Evolutionary conservation across 129 eudicot species (phyloP).

Genomic region (Rutidosis leptorrhynchoides): DNA sequence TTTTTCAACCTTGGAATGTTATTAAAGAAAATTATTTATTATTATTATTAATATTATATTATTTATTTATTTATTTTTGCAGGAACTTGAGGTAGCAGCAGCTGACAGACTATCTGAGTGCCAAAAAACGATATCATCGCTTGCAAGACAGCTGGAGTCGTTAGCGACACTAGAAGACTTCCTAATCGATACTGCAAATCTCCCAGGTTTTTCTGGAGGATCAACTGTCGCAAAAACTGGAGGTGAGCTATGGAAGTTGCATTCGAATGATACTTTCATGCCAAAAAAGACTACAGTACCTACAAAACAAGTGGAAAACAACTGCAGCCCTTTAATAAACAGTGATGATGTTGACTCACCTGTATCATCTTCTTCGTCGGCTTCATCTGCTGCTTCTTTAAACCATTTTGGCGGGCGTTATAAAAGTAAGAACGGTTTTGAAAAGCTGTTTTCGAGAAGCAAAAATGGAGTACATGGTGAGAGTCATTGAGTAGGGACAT

Average conservation of each 20-base stretch:
- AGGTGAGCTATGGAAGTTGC: conserved; percentile 47
- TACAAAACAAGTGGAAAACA: conserved; percentile 26
- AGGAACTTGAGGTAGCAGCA: conserved; percentile 69
- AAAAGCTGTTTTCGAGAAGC: conserved; percentile 54
- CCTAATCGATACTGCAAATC: conserved; percentile 59
- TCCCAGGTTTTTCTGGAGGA: conserved; percentile 47
- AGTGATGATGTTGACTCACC: conserved; percentile 45
- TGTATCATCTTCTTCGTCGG: conserved; percentile 45
- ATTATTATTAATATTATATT: too few species aligned
- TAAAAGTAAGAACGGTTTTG: conserved; percentile 61
- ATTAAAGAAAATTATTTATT: too few species aligned
- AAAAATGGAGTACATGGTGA: conserved; percentile 54
- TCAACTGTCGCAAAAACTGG: conserved; percentile 36
- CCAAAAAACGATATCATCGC: conserved; percentile 74
- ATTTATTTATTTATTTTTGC: too few species aligned
- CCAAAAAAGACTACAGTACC: conserved; percentile 38
- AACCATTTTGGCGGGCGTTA: conserved; percentile 33
- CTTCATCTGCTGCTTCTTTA: conserved; percentile 39
- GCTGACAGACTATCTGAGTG: conserved; percentile 80
- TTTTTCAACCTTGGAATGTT: too few species aligned
- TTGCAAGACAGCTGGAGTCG: conserved; percentile 58
- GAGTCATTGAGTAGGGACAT: conserved; percentile 23
- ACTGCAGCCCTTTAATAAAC: conserved; percentile 14
- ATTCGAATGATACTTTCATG: conserved; percentile 40
- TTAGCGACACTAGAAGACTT: conserved; percentile 82